Conservation (phyloP, 202 grass and related monocot genomes). For the Dendrocalamus latiflorus region DNA sequence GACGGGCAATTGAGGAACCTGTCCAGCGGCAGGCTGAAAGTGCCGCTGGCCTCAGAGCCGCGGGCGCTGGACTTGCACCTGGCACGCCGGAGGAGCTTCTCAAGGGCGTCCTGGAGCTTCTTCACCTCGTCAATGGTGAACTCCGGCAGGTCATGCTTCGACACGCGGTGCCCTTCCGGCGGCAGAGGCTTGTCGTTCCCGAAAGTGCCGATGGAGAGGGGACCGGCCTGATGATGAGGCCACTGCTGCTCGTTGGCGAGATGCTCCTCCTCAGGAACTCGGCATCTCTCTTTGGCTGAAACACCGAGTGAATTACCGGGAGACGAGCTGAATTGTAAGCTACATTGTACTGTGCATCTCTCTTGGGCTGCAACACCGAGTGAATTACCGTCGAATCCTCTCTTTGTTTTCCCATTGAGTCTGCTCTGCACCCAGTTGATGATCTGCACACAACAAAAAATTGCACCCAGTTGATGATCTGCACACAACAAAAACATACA, state of each 20-base stretch:
- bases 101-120: constrained; percentile 74
- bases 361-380: too few species aligned
- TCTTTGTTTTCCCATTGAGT: constrained; percentile 40
- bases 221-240: constrained; percentile 8
- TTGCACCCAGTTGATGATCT: too few species aligned
- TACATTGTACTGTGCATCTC: too few species aligned
- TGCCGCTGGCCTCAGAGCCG: constrained; percentile 7
- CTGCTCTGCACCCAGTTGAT: constrained; percentile 73
- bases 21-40: constrained; percentile 57
- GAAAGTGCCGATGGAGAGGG: constrained; percentile 75
- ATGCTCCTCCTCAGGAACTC: constrained; percentile 17
- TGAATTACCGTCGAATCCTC: too few species aligned
- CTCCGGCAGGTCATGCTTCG: constrained; percentile 49
- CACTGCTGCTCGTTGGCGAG: constrained; percentile 8
- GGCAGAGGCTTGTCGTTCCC: constrained; percentile 16
- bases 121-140: constrained; percentile 78
- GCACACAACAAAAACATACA: constrained; percentile 2
- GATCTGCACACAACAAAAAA: constrained; percentile 60
- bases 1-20: constrained; percentile 85
- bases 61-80: constrained; percentile 49
- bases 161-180: background rate
- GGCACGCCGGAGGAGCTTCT: constrained; percentile 44
- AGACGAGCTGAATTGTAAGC: too few species aligned
- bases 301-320: too few species aligned
- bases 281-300: constrained; percentile 1